These are phyloP conservation scores for Colletotrichum eremochloae DNA, from an alignment of 2,329 filamentous ascomycete species.

Conservation along the genomic window DNA sequence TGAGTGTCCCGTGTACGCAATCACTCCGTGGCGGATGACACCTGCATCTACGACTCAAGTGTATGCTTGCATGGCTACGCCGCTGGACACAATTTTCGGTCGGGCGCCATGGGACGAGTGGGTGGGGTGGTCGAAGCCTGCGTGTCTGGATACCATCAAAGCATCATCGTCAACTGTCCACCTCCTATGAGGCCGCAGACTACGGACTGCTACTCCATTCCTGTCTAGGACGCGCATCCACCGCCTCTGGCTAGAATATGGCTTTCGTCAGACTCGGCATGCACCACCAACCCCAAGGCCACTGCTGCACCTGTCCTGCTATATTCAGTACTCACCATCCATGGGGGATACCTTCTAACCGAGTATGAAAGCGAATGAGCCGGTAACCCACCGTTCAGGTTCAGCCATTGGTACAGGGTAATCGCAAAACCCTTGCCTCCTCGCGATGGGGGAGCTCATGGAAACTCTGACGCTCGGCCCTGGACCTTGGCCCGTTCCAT, in stretches of 20 bases:
- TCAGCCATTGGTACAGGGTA: neutral
- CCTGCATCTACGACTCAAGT: conserved; percentile 27
- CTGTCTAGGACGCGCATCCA: conserved; percentile 27
- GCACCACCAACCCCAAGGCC: conserved; percentile 24
- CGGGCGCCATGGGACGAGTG: conserved; percentile 23
- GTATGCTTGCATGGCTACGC: conserved; percentile 19
- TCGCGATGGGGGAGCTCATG: neutral
- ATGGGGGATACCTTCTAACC: too few relatives aligned
- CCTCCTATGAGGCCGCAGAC: conserved; percentile 4
- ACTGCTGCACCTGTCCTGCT: neutral
- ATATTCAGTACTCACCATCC: neutral
- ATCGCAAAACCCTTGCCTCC: conserved; percentile 4
- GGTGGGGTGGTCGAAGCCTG: conserved; percentile 8
- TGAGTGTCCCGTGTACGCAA: conserved; percentile 11
- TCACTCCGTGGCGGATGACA: conserved; percentile 6
- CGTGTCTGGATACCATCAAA: conserved; percentile 17
- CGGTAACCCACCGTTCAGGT: neutral
- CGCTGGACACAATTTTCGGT: conserved; percentile 14
- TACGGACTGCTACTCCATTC: conserved; percentile 19
- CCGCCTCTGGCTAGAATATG: conserved; percentile 15
- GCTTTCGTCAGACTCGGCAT: conserved; percentile 17
- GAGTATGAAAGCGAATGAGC: conserved; percentile 8
- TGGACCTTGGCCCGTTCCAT: conserved; percentile 13
- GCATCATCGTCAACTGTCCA: conserved; percentile 27
- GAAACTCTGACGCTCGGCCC: conserved; percentile 2